These are phyloP conservation scores for Dalbergia oliveri DNA, from an alignment of 306 rosid species.

Conservation along the genomic window DNA sequence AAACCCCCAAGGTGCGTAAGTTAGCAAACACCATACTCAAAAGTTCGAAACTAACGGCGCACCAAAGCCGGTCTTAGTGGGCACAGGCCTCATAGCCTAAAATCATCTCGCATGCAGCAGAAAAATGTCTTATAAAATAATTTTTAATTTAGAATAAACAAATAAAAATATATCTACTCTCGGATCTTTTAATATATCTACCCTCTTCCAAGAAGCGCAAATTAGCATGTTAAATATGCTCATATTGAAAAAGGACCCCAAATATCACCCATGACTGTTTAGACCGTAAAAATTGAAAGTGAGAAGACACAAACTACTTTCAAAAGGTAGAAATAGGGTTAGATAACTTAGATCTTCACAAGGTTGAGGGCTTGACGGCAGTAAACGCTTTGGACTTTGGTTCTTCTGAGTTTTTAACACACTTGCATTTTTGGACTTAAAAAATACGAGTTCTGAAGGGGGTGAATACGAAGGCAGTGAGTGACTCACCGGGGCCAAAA, in stretches of 20 bases:
- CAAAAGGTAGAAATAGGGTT: constrained; percentile 35
- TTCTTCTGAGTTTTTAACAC: background rate
- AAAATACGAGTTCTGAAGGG: background rate
- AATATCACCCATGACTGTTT: constrained; percentile 22
- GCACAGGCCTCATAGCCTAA: background rate
- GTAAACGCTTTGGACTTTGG: background rate
- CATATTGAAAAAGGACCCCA: constrained; percentile 37
- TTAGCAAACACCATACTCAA: constrained; percentile 44
- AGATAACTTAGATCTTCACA: constrained; percentile 30
- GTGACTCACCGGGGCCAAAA: constrained; percentile 64
- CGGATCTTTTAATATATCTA: background rate
- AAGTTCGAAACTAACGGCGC: constrained; percentile 40
- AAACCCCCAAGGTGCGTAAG: constrained; percentile 6
- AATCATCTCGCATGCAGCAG: background rate
- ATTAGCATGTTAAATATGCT: constrained; percentile 30
- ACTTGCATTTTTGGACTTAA: background rate
- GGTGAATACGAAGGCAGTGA: background rate
- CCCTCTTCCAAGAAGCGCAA: constrained; percentile 26
- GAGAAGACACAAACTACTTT: constrained; percentile 36
- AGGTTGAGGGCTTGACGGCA: background rate
- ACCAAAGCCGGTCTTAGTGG: constrained; percentile 9
- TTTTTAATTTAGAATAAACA: too few relatives aligned
- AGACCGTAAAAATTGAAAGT: constrained; percentile 25
- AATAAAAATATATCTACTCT: background rate
- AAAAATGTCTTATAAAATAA: background rate